A percentile compares a stretch with the other conserved stretches of the same genome.
Conservation (phyloP, 257 asterid genomes). For the Salvia rosmarinus region DNA sequence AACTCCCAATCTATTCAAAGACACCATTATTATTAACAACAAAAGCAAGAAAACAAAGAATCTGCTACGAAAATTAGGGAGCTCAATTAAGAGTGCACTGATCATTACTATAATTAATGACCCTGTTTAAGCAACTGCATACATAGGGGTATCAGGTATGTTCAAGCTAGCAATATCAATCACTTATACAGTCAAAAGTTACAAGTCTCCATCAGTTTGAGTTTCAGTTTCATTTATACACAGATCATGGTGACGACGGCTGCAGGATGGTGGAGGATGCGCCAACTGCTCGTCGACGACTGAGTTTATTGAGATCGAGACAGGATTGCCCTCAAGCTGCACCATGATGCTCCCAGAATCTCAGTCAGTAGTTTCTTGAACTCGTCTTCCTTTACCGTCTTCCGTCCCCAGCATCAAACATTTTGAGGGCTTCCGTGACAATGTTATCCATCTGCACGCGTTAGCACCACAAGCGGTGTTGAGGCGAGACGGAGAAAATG, state of each 20-base stretch:
- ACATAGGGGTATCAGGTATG: background rate
- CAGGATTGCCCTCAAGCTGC: slow-evolving; percentile 76
- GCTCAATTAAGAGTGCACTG: background rate
- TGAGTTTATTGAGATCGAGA: slow-evolving; percentile 77
- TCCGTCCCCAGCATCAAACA: slow-evolving; percentile 63
- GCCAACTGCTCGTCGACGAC: slow-evolving; percentile 81
- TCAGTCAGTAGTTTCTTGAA: slow-evolving; percentile 80
- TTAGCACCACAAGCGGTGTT: background rate
- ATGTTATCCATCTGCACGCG: slow-evolving; percentile 71
- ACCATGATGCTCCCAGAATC: slow-evolving; percentile 70
- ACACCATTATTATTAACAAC: no score
- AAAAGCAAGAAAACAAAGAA: background rate
- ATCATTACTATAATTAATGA: background rate
- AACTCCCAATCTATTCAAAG: no score
- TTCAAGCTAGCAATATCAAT: background rate
- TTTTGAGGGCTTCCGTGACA: slow-evolving; percentile 57
- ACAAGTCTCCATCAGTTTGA: background rate
- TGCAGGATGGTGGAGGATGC: slow-evolving; percentile 71
- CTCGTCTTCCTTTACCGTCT: slow-evolving; percentile 75
- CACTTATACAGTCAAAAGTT: background rate
- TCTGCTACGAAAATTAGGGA: background rate
- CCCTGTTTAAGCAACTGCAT: background rate
- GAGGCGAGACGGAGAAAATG: background rate
- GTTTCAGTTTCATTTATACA: background rate
- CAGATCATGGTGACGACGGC: slow-evolving; percentile 48